These are phyloP conservation scores for Vickermania spadyakhi DNA, from an alignment of 208 protist species.

Conservation along the genomic window DNA sequence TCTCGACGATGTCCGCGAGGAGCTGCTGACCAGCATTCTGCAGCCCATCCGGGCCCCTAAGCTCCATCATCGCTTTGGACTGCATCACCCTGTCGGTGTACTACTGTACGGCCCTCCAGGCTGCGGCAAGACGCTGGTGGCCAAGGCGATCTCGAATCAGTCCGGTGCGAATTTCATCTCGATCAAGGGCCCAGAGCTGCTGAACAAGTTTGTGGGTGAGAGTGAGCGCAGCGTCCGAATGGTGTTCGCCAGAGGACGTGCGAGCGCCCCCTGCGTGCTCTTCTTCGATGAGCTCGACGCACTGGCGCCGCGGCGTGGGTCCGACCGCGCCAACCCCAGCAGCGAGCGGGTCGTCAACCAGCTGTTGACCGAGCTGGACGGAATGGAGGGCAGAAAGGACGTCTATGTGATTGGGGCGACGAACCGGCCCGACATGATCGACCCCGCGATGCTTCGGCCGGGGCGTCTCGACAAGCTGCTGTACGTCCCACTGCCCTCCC, in stretches of 20 bases:
- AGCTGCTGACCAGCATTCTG: constrained; percentile 89
- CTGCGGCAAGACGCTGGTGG: constrained; percentile 96
- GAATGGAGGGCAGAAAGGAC: constrained; percentile 91
- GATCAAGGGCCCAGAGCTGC: constrained; percentile 97
- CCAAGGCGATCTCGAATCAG: constrained; percentile 94
- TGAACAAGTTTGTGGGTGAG: constrained; percentile 99
- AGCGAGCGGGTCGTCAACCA: constrained; percentile 98
- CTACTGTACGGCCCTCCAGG: constrained; percentile 98
- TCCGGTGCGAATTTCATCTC: constrained; percentile 98
- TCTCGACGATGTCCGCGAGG: constrained; percentile 90
- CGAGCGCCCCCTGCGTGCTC: constrained; percentile 95
- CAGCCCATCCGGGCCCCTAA: constrained; percentile 89
- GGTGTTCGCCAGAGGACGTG: constrained; percentile 92
- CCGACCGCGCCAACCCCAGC: constrained; percentile 78
- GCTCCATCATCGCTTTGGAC: constrained; percentile 85
- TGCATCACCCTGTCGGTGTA: constrained; percentile 90
- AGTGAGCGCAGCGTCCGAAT: constrained; percentile 97
- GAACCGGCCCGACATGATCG: constrained; percentile 98
- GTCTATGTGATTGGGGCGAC: constrained; percentile 98
- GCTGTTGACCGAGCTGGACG: constrained; percentile 99
- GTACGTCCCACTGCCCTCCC: constrained; percentile 93
- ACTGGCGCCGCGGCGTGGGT: constrained; percentile 90
- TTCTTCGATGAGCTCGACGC: constrained; percentile 99
- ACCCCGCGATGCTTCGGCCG: constrained; percentile 97
- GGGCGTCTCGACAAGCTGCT: constrained; percentile 96